Conservation (phyloP, 805 yeast genomes). For the Candida orba region DNA sequence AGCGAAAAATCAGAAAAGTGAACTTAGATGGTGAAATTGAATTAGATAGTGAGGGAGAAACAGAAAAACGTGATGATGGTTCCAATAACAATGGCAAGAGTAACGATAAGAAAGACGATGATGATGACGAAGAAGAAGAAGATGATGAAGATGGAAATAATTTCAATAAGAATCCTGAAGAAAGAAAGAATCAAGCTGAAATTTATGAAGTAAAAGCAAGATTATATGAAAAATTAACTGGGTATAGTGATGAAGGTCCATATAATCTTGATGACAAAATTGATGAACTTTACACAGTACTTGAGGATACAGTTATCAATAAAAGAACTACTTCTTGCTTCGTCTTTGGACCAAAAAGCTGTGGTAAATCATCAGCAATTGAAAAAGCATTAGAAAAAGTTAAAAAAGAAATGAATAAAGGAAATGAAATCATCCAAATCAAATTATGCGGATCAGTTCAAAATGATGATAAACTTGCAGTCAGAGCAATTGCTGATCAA, state of each 20-base stretch:
- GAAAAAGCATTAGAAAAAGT: slow-evolving; percentile 40
- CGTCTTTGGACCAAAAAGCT: slow-evolving; percentile 70
- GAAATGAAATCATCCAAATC: slow-evolving; percentile 52
- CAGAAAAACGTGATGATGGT: not conserved
- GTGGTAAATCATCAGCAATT: slow-evolving; percentile 67
- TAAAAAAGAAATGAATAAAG: slow-evolving; percentile 28
- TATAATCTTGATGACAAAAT: slow-evolving; percentile 31
- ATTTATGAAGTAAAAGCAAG: slow-evolving; percentile 3
- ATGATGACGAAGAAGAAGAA: not conserved
- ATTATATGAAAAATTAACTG: slow-evolving; percentile 24
- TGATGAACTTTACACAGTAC: slow-evolving; percentile 45
- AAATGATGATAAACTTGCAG: slow-evolving; percentile 67
- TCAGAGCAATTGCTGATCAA: slow-evolving; percentile 81
- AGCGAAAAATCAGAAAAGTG: slow-evolving; percentile 2
- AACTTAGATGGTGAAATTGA: slow-evolving; percentile 5
- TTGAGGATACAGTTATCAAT: slow-evolving; percentile 57
- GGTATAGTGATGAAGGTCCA: slow-evolving; percentile 18
- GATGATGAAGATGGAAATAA: slow-evolving; percentile 2
- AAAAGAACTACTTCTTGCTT: slow-evolving; percentile 78
- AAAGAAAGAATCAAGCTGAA: not conserved
- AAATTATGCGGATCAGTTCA: slow-evolving; percentile 66
- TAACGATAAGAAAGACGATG: not conserved
- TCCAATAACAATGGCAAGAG: not conserved
- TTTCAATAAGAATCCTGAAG: not conserved
- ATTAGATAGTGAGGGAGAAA: not conserved